Percentiles rank a stretch among this genome's conserved stretches.
These are phyloP conservation scores for Pezicula radicicola DNA, from an alignment of 2,329 filamentous ascomycete genomes.

Conservation along the genomic window DNA sequence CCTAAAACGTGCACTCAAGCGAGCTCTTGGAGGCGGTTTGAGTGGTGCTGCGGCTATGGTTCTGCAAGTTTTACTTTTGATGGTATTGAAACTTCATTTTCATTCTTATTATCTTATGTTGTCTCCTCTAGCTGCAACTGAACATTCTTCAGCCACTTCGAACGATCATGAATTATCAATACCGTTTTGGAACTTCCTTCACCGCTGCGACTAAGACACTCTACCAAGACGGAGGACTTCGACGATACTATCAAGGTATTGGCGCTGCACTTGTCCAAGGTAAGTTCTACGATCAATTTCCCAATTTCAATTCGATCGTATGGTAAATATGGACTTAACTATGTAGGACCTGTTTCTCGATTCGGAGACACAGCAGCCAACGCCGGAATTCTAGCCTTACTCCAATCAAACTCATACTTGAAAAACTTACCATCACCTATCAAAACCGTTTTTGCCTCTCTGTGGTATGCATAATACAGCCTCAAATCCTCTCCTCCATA, in stretches of 20 bases:
- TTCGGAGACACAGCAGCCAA: slow-evolving; percentile 49
- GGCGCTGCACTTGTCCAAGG: slow-evolving; percentile 43
- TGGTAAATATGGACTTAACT: not conserved
- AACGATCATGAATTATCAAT: slow-evolving; percentile 50
- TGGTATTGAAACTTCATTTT: slow-evolving; percentile 30
- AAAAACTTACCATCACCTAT: slow-evolving; percentile 38
- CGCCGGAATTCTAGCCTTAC: slow-evolving; percentile 44
- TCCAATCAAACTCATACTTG: slow-evolving; percentile 43
- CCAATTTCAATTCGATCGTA: not conserved
- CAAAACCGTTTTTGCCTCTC: slow-evolving; percentile 44
- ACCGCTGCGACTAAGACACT: slow-evolving; percentile 36
- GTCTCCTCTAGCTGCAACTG: not conserved
- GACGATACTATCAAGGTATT: slow-evolving; percentile 44
- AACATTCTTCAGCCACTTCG: slow-evolving; percentile 36
- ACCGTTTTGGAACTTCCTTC: slow-evolving; percentile 42
- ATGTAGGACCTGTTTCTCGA: slow-evolving; percentile 38
- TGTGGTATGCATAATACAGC: slow-evolving; percentile 30
- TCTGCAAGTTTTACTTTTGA: slow-evolving; percentile 43
- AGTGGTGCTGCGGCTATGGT: slow-evolving; percentile 47
- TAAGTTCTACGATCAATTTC: slow-evolving; percentile 6
- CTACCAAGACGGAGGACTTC: slow-evolving; percentile 37
- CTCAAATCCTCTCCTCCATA: not conserved
- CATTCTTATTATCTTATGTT: not conserved
- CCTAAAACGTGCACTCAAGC: slow-evolving; percentile 38
- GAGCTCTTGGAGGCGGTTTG: slow-evolving; percentile 42